Evolutionary conservation across 805 yeast genomes (phyloP).

Genomic region (Candida golubevii): DNA sequence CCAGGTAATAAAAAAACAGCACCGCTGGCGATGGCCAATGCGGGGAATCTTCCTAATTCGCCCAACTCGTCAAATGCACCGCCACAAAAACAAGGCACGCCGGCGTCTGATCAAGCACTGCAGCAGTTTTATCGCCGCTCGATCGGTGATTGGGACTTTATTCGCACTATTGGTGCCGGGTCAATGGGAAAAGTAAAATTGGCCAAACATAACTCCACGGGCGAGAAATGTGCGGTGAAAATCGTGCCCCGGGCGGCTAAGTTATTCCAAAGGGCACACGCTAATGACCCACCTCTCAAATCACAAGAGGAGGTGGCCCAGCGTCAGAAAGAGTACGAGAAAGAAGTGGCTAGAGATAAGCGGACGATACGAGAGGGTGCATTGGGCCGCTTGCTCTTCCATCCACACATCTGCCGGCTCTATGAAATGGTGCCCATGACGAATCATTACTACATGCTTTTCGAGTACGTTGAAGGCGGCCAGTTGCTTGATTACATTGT

Average conservation of each 20-base stretch:
- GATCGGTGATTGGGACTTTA: conserved; percentile 95
- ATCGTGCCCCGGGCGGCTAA: conserved; percentile 88
- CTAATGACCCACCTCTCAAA: conserved; percentile 61
- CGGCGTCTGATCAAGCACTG: conserved; percentile 17
- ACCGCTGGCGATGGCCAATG: too few relatives aligned
- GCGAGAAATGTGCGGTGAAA: conserved; percentile 85
- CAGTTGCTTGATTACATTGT: conserved; percentile 97
- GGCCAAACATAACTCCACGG: conserved; percentile 79
- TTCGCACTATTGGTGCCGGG: conserved; percentile 95
- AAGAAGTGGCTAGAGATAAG: conserved; percentile 84
- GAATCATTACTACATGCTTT: conserved; percentile 92
- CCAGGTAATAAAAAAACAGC: neutral
- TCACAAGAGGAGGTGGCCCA: conserved; percentile 54
- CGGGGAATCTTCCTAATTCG: neutral
- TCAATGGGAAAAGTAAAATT: conserved; percentile 98
- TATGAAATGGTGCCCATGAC: conserved; percentile 96
- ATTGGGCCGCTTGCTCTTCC: conserved; percentile 81
- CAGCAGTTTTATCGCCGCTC: conserved; percentile 73
- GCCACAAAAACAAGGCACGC: conserved; percentile 2
- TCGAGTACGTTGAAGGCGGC: conserved; percentile 96
- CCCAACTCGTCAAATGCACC: neutral
- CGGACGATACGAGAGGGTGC: conserved; percentile 96
- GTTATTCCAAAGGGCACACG: conserved; percentile 67
- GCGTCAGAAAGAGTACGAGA: conserved; percentile 66
- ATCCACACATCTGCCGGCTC: conserved; percentile 86